Evolutionary conservation across 495 filamentous ascomycete species (phyloP), one percentile per base, ranked within the genome.

Genomic region (Neurospora sp.): DNA sequence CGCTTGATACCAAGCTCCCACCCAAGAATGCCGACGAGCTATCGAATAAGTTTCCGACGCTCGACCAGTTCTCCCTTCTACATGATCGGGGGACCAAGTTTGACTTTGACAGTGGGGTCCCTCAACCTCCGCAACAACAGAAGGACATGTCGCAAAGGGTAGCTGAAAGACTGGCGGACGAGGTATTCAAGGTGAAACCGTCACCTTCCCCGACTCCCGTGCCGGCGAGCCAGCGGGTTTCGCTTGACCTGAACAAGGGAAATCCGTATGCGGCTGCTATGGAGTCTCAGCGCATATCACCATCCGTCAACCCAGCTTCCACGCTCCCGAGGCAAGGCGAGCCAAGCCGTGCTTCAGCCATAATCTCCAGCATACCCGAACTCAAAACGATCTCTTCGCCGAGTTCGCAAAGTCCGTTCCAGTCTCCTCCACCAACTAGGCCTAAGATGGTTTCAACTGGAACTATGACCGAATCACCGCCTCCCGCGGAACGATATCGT

Each of bases 1-100:
- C 92, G 6, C 84, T 99, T 20, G 96, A 99, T 79, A 87, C 90
- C 40, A 87, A 86, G 69, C 73, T 87, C 14, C 78, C 84, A 68
- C 77, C 82, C 17, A 84, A 84, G 20, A 84, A 84, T 16, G 82
- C 81, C 7, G 96, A 98, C 75, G 96, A 98, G 75, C 82, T 97
- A 70, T 92, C 94, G 3, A 87, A 89, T 68, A 88, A 92, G 69
- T 99, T 98, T 75, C 96, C 96, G 4, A 93, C 93, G 10, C 85
- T 99, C 39, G 95, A 99, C 73, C 93, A 98, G 75, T 99, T 99
- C 78, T 89, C 94, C 35, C 85, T 98, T 48, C 84, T 97, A 53
- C 93, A 97, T 74, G 94, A 97, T 75, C 89, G 91, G 48, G 92
- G 93, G 14, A 84, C 88, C 70, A 96, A 94, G 72, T 98, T 97